Percentiles rank a stretch among this genome's conserved stretches.
phyloP scores from a whole-genome alignment of 139 green algal species.

The Gonium pectorale region DNA sequence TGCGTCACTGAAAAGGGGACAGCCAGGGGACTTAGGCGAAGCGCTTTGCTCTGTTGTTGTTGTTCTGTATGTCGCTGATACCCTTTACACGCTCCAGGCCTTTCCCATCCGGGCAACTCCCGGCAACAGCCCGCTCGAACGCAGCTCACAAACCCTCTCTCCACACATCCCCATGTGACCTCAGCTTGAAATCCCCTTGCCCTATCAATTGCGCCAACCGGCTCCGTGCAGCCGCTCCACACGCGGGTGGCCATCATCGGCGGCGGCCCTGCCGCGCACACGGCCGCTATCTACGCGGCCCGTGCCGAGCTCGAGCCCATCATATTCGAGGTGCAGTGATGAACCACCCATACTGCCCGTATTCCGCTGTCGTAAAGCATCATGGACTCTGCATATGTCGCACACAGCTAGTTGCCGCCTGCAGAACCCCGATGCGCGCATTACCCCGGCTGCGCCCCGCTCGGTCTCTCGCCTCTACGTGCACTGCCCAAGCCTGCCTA shows the following conservation, averaged over 20 bases:
- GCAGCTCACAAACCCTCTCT: no score
- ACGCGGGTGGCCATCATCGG: slow-evolving; percentile 84
- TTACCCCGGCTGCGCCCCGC: neutral
- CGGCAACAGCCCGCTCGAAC: no score
- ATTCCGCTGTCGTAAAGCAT: neutral
- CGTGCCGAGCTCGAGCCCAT: slow-evolving; percentile 82
- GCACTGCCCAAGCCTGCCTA: neutral
- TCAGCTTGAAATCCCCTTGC: no score
- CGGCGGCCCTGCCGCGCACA: slow-evolving; percentile 85
- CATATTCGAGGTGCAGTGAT: slow-evolving; percentile 78
- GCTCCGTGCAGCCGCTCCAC: slow-evolving; percentile 1
- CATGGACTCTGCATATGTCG: neutral
- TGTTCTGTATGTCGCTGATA: no score
- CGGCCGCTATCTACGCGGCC: slow-evolving; percentile 79
- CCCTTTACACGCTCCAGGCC: no score
- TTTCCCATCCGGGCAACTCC: no score
- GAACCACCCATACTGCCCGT: neutral
- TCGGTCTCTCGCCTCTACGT: neutral
- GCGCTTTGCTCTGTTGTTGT: no score
- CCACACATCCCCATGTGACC: no score
- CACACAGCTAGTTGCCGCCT: neutral
- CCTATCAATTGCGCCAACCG: no score
- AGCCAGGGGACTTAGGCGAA: no score
- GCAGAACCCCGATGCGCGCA: neutral
- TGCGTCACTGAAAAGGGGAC: no score